phyloP scores from a whole-genome alignment of 768 basidiomycete species.

The Boletellus ananas region DNA sequence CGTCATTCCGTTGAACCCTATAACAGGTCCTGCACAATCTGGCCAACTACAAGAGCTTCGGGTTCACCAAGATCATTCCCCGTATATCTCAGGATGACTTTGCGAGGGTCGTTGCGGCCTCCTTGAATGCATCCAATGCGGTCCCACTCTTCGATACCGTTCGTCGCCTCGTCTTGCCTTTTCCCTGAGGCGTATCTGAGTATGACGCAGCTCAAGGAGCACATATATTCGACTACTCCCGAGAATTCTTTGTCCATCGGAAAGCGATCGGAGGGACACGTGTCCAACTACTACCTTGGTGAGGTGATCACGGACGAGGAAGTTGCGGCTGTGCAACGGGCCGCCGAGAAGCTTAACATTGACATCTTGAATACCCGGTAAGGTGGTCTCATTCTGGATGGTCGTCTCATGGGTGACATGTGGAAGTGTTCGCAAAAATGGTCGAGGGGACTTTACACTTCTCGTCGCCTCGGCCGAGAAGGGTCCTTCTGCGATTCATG shows the following conservation, averaged over 20 bases:
- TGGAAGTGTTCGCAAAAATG: constrained; percentile 66
- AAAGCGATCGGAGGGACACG: constrained; percentile 70
- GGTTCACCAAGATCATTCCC: constrained; percentile 83
- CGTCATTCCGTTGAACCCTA: not conserved
- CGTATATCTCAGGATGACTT: constrained; percentile 62
- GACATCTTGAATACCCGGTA: constrained; percentile 83
- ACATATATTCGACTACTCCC: constrained; percentile 67
- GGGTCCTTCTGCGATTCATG: constrained; percentile 39
- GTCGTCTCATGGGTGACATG: not conserved
- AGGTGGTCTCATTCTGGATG: not conserved
- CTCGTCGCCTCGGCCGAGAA: constrained; percentile 67
- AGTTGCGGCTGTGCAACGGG: constrained; percentile 35
- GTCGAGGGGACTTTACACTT: constrained; percentile 57
- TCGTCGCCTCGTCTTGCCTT: constrained; percentile 13
- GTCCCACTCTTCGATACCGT: constrained; percentile 62
- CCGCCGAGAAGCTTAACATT: constrained; percentile 70
- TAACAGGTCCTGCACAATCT: constrained; percentile 40
- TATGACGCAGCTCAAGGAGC: constrained; percentile 54
- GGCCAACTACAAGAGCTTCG: constrained; percentile 75
- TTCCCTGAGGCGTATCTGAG: constrained; percentile 1
- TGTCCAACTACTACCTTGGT: constrained; percentile 85
- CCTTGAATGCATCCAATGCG: constrained; percentile 55
- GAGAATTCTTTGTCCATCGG: constrained; percentile 72
- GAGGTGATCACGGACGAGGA: constrained; percentile 70
- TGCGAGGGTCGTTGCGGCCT: constrained; percentile 54